These are phyloP conservation scores for Fraxinus greggii DNA, from an alignment of 305 asterid species.

Conservation along the genomic window DNA sequence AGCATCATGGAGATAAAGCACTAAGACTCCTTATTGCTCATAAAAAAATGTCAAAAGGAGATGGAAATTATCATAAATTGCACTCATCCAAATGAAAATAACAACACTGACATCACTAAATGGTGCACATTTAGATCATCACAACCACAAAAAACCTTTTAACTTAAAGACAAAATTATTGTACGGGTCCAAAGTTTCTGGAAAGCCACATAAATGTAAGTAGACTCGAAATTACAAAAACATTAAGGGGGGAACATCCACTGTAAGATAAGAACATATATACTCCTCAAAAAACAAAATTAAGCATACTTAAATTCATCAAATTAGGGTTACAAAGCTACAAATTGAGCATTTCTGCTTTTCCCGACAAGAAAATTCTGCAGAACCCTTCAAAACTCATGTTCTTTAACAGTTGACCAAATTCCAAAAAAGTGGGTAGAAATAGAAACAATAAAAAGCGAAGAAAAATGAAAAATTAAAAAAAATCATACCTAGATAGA, in stretches of 20 bases:
- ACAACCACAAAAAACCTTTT: conserved; percentile 1
- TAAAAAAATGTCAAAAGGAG: not conserved
- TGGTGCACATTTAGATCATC: conserved; percentile 1
- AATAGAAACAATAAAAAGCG: not conserved
- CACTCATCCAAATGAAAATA: conserved; percentile 2
- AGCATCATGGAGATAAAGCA: not conserved
- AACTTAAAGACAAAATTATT: not conserved
- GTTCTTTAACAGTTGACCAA: conserved; percentile 27
- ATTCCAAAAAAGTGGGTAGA: not conserved
- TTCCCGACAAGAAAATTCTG: conserved; percentile 10
- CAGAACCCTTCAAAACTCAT: conserved; percentile 13
- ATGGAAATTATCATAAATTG: not conserved
- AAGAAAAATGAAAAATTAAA: not conserved
- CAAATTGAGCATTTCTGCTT: not conserved
- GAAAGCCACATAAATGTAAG: not conserved
- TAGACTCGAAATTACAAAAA: not conserved
- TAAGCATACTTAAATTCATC: conserved; percentile 10
- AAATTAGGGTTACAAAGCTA: conserved; percentile 17
- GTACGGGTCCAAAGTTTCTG: not conserved
- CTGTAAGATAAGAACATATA: not conserved
- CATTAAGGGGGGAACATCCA: not conserved
- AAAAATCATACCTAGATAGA: conserved; percentile 30
- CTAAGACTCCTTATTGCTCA: not conserved
- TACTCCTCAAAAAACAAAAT: not conserved
- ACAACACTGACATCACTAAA: not conserved